Percentiles rank a stretch among this genome's conserved stretches.
phyloP scores from a whole-genome alignment of 1,139 yeast species.

The Pneumocystis oryctolagi region DNA sequence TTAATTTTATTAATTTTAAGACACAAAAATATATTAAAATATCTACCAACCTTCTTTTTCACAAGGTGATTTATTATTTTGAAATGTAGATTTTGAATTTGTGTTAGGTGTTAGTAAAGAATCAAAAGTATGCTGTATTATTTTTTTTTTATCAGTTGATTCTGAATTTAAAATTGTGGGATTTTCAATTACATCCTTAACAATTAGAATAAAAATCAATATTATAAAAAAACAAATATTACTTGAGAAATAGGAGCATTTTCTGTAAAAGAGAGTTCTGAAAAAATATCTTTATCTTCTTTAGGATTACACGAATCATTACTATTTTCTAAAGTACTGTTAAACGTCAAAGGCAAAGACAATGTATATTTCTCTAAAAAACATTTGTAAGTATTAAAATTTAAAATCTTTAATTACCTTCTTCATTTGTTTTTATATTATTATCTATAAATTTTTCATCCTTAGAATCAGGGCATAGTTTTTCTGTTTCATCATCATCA shows the following conservation, averaged over 20 bases:
- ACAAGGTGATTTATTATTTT: neutral
- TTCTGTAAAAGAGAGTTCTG: neutral
- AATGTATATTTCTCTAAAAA: neutral
- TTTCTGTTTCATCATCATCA: neutral
- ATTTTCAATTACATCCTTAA: neutral
- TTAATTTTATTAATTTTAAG: neutral
- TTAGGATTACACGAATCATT: neutral
- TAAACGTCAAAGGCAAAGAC: neutral
- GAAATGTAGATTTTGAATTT: neutral
- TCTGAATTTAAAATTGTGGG: neutral
- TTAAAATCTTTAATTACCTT: neutral
- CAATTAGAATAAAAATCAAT: neutral
- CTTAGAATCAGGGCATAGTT: neutral
- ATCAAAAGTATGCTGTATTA: neutral
- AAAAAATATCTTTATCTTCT: neutral
- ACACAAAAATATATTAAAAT: neutral
- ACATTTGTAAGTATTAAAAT: neutral
- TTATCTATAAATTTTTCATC: neutral
- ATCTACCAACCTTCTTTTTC: neutral
- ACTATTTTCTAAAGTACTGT: neutral
- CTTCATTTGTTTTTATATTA: neutral
- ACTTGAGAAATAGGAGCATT: neutral
- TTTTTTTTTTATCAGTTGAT: neutral
- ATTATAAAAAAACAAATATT: neutral
- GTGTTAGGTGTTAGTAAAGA: neutral